Evolutionary conservation across 768 basidiomycete genomes (phyloP), one percentile per base, ranked within the genome.

Genomic region (Leccinum ochraceum): DNA sequence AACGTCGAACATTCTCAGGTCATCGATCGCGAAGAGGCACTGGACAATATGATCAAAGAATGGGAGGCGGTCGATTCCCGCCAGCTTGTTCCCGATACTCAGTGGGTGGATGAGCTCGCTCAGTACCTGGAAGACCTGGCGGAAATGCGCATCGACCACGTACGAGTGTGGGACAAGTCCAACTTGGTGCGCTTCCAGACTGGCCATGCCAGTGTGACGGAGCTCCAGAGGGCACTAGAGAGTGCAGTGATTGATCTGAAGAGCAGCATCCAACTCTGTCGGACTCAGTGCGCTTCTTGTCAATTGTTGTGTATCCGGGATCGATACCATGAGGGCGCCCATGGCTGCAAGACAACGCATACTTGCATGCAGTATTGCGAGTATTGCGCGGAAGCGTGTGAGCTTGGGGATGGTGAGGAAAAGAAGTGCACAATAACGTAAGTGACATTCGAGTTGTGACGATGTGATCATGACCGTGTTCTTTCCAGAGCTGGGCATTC

Each of bases 291-390:
- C 61, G 63, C 66, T 7, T 57, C 64, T 20, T 87, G 86, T 60
- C 77, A 81, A 37, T 70, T 88, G 4, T 63, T 72, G 22, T 88
- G 87, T 62, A 62, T 86, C 26, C 77, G 72, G 13, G 74, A 70
- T 56, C 77, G 80, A 13, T 74, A 76, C 30, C 87, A 87, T 53
- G 78, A 79, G 2, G 70, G 69, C 1, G 54, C 63, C 0, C 86
- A 87, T 62, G 69, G 83, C 57, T 87, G 86, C 56, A 66, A 71
- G 34, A 85, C 86, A 1, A 61, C 62, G 14, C 86, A 87, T 54
- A 28, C 59, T 11, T 88, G 86, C 68, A 60, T 46, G 1, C 76
- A 75, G 24, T 39, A 36, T 10, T 86, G 86, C 62, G 76, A 78
- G 22, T 84, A 78, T 62, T 69, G 69, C 44, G 73, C 76, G 4